A percentile compares a stretch with the other conserved stretches of the same genome.
Evolutionary conservation across 2,329 filamentous ascomycete genomes (phyloP).

Genomic region (Aspergillus brunneoviolaceus): DNA sequence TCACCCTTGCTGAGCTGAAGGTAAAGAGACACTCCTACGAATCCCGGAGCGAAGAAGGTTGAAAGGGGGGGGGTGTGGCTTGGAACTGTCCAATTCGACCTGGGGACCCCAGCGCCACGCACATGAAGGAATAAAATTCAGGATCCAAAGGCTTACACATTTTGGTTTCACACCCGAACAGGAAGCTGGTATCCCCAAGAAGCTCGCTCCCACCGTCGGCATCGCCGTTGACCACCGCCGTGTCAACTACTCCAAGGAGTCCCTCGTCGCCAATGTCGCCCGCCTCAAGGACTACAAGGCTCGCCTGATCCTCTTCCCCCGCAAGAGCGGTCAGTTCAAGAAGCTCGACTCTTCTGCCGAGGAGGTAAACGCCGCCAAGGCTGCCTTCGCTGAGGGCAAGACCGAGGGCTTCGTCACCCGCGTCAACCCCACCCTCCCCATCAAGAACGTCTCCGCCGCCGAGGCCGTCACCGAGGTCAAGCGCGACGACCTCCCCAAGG

Average conservation of each 20-base stretch:
- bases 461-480: slow-evolving; percentile 70
- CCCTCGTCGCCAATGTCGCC: slow-evolving; percentile 88
- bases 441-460: slow-evolving; percentile 60
- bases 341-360: slow-evolving; percentile 84
- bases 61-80: neutral
- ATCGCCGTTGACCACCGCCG: slow-evolving; percentile 96
- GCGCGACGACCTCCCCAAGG: slow-evolving; percentile 76
- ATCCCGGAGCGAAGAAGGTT: neutral
- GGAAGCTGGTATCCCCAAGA: slow-evolving; percentile 94
- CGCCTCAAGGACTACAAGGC: slow-evolving; percentile 97
- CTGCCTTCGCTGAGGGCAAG: slow-evolving; percentile 51
- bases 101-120: neutral
- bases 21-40: slow-evolving; percentile 52
- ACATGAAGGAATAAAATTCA: no score
- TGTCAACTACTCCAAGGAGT: slow-evolving; percentile 96
- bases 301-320: slow-evolving; percentile 96
- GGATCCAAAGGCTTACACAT: slow-evolving; percentile 17
- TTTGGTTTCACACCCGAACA: slow-evolving; percentile 42
- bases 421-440: slow-evolving; percentile 65
- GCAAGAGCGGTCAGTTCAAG: slow-evolving; percentile 91
- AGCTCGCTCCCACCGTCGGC: slow-evolving; percentile 91
- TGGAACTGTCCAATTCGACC: neutral
- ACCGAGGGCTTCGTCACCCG: slow-evolving; percentile 54
- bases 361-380: slow-evolving; percentile 70
- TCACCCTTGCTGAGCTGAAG: slow-evolving; percentile 97